Percentiles rank a stretch among this genome's conserved stretches.
phyloP scores from a whole-genome alignment of 306 rosid genomes.

The Astragalus glycyphyllos region DNA sequence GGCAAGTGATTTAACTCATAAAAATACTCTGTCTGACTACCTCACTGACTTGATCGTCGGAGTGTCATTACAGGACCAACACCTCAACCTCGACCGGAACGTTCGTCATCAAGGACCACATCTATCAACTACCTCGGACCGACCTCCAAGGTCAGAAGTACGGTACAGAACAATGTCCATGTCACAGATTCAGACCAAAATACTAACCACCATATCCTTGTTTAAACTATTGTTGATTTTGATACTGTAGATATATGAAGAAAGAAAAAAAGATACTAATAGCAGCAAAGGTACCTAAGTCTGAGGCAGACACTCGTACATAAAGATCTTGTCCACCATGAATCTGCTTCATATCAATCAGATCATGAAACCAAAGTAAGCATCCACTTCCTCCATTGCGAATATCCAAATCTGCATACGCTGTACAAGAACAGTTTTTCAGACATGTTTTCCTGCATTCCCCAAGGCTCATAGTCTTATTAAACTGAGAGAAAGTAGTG shows the following conservation, averaged over 20 bases:
- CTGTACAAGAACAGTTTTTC: conserved; percentile 6
- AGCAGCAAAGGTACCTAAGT: neutral
- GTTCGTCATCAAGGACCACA: too few species aligned
- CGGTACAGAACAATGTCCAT: too few species aligned
- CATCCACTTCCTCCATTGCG: conserved; percentile 48
- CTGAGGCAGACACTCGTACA: conserved; percentile 6
- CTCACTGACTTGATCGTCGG: too few species aligned
- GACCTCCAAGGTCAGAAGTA: too few species aligned
- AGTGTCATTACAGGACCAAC: too few species aligned
- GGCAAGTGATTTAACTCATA: too few species aligned
- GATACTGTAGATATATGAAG: neutral
- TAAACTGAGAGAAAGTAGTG: conserved; percentile 7
- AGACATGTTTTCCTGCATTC: neutral
- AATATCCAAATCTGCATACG: neutral
- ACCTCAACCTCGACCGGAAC: too few species aligned
- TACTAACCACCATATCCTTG: neutral
- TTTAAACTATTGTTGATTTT: neutral
- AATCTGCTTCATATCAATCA: conserved; percentile 43
- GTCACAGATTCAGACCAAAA: neutral
- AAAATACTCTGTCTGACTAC: too few species aligned
- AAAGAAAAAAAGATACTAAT: neutral
- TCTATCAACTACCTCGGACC: too few species aligned
- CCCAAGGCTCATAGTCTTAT: neutral
- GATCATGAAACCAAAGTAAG: conserved; percentile 46
- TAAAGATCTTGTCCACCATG: conserved; percentile 19